A percentile compares a stretch with the other conserved stretches of the same genome.
Evolutionary conservation across 83 land plant genomes (phyloP).

Genomic region (Diphasiastrum complanatum): DNA sequence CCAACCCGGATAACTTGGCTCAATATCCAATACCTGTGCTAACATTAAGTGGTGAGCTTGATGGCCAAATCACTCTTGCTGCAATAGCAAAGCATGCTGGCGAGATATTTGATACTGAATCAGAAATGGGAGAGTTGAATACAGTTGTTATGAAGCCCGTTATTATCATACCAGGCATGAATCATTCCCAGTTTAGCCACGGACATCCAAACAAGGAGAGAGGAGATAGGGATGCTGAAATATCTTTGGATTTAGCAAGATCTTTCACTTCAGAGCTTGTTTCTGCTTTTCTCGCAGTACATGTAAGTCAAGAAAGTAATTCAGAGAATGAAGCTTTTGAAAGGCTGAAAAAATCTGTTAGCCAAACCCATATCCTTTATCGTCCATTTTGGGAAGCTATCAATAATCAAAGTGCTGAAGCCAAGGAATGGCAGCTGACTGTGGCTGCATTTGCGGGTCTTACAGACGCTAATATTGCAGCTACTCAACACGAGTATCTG

Average conservation of each 20-base stretch:
- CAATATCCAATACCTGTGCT: constrained; percentile 48
- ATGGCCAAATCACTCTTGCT: constrained; percentile 35
- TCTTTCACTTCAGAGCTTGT: constrained; percentile 10
- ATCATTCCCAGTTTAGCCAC: constrained; percentile 40
- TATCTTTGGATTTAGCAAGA: constrained; percentile 22
- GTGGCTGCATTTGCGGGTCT: constrained; percentile 23
- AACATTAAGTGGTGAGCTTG: constrained; percentile 33
- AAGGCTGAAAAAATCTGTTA: constrained; percentile 22
- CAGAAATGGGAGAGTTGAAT: constrained; percentile 27
- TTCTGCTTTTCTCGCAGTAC: constrained; percentile 31
- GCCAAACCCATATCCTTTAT: constrained; percentile 21
- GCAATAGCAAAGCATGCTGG: constrained; percentile 31
- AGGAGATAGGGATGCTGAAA: constrained; percentile 35
- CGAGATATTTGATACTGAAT: constrained; percentile 19
- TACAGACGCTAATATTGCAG: constrained; percentile 18
- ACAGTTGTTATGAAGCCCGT: constrained; percentile 37
- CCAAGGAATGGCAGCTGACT: constrained; percentile 18
- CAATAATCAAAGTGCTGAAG: constrained; percentile 19
- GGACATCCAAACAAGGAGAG: constrained; percentile 32
- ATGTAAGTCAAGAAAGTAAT: constrained; percentile 16
- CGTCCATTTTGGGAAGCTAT: constrained; percentile 28
- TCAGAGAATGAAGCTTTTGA: constrained; percentile 12
- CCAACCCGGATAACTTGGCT: constrained; percentile 26
- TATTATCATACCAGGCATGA: constrained; percentile 37
- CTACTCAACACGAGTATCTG: constrained; percentile 27